Conservation (phyloP, 352 stramenopile species). For the Globisporangium paddicum region DNA sequence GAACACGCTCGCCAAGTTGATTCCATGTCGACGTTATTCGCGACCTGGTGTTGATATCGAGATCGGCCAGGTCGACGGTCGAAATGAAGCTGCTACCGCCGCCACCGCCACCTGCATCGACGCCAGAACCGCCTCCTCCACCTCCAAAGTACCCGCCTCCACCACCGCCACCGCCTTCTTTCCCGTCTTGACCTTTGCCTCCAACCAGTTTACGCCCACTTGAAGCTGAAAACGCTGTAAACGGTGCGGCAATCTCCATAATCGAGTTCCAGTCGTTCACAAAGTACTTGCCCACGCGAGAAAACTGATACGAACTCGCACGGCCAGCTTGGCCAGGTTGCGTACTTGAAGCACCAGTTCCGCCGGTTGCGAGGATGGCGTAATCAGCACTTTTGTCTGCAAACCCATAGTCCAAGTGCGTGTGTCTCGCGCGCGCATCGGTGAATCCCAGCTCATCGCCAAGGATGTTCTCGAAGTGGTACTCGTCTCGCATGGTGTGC, state of each 20-base stretch:
- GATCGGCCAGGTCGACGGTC: conserved; percentile 15
- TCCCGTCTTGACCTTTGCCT: conserved; percentile 67
- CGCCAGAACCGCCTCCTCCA: conserved; percentile 53
- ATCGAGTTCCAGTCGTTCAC: conserved; percentile 24
- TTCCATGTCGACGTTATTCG: conserved; percentile 11
- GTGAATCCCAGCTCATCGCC: conserved; percentile 41
- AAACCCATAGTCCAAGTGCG: conserved; percentile 53
- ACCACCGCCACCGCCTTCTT: conserved; percentile 73
- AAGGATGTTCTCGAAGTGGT: conserved; percentile 45
- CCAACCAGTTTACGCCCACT: conserved; percentile 30
- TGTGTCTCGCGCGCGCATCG: conserved; percentile 35
- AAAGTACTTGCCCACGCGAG: conserved; percentile 34
- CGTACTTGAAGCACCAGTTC: conserved; percentile 23
- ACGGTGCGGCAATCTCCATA: conserved; percentile 24
- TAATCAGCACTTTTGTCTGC: conserved; percentile 44
- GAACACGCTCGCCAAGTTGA: conserved; percentile 19
- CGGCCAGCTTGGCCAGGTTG: conserved; percentile 29
- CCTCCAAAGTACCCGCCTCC: conserved; percentile 74
- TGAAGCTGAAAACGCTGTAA: conserved; percentile 29
- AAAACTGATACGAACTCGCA: conserved; percentile 41
- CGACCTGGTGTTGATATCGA: conserved; percentile 9
- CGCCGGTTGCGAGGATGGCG: conserved; percentile 45
- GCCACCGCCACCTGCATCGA: conserved; percentile 55
- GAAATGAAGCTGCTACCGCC: conserved; percentile 60
- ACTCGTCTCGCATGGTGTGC: conserved; percentile 40